Conservation (phyloP, 2,329 filamentous ascomycete genomes). For the Penicillium hordei region DNA sequence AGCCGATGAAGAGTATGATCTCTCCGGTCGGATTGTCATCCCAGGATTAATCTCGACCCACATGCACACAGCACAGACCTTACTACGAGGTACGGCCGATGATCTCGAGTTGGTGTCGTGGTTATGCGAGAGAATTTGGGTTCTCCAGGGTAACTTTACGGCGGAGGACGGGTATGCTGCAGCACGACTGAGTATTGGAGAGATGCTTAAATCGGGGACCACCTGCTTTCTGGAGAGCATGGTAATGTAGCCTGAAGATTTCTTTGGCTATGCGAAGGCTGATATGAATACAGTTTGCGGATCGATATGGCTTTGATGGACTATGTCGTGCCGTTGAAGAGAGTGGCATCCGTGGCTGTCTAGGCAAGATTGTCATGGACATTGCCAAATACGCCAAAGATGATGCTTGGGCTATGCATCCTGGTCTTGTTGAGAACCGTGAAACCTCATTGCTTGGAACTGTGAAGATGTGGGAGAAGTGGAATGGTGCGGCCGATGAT, state of each 20-base stretch:
- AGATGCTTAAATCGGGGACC: slow-evolving; percentile 53
- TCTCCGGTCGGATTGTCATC: slow-evolving; percentile 48
- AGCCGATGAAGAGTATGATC: slow-evolving; percentile 33
- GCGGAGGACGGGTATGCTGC: slow-evolving; percentile 52
- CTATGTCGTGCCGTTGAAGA: slow-evolving; percentile 46
- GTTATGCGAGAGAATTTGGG: slow-evolving; percentile 55
- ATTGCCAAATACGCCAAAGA: slow-evolving; percentile 46
- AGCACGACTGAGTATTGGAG: slow-evolving; percentile 50
- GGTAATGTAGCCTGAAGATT: slow-evolving; percentile 27
- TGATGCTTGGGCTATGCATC: slow-evolving; percentile 46
- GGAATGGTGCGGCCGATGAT: slow-evolving; percentile 39
- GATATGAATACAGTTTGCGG: slow-evolving; percentile 38
- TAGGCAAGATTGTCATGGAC: slow-evolving; percentile 49
- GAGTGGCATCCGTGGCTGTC: slow-evolving; percentile 47
- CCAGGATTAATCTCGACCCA: slow-evolving; percentile 54
- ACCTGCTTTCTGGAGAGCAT: slow-evolving; percentile 56
- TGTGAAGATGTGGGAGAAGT: slow-evolving; percentile 38
- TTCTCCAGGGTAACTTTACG: slow-evolving; percentile 48
- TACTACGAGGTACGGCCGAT: slow-evolving; percentile 52
- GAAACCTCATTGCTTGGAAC: slow-evolving; percentile 45
- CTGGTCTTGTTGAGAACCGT: slow-evolving; percentile 43
- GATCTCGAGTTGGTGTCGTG: slow-evolving; percentile 52
- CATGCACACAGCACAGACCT: slow-evolving; percentile 50
- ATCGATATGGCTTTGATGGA: slow-evolving; percentile 50
- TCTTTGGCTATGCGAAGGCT: rapidly evolving